phyloP scores from a whole-genome alignment of 805 yeast genomes.

The Blastobotrys muscicola region DNA sequence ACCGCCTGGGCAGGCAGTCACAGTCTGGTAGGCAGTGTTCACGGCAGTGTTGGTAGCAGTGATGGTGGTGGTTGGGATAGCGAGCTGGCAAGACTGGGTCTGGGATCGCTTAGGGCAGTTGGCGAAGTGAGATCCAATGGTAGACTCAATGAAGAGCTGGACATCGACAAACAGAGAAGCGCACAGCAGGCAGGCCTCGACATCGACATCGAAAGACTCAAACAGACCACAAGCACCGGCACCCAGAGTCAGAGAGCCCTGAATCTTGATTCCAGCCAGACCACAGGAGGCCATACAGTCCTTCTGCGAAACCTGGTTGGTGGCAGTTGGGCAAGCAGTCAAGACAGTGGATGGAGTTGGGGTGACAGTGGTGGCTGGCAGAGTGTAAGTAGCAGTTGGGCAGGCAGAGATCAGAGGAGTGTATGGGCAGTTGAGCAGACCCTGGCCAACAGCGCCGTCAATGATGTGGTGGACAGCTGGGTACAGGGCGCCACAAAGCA shows the following conservation, averaged over 20 bases:
- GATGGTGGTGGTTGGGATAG: neutral
- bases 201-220: neutral
- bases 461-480: conserved; percentile 2
- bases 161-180: neutral
- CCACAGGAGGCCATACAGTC: neutral
- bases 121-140: neutral
- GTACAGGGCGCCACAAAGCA: conserved; percentile 10
- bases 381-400: neutral
- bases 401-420: neutral
- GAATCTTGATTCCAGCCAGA: neutral
- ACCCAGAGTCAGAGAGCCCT: neutral
- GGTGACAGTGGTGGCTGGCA: neutral
- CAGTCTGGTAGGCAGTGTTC: neutral
- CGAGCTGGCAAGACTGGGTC: neutral
- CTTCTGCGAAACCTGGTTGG: neutral
- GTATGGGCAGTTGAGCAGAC: conserved; percentile 4
- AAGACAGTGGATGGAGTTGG: neutral
- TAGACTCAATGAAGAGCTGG: neutral
- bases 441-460: conserved; percentile 6
- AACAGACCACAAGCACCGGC: neutral
- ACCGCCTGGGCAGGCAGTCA: neutral
- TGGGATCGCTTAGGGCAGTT: neutral
- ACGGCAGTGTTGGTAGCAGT: neutral
- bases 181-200: conserved; percentile 1
- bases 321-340: neutral